A percentile compares a stretch with the other conserved stretches of the same genome.
Evolutionary conservation across 1,284 basidiomycete genomes (phyloP).

Genomic region (Coniophora puteana): DNA sequence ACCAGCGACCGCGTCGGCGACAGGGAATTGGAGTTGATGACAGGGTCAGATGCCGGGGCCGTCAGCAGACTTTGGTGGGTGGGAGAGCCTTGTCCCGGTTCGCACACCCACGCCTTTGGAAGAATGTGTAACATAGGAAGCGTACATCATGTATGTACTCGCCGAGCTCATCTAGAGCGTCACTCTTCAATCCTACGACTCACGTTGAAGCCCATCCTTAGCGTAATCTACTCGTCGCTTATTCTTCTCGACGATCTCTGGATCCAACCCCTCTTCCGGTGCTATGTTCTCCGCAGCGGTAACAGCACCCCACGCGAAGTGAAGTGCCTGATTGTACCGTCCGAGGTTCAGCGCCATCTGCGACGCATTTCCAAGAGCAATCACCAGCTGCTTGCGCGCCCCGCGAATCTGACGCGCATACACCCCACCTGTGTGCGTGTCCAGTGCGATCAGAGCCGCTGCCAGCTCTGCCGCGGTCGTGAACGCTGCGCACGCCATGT

Average conservation of each 20-base stretch:
- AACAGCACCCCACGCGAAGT: conserved; percentile 20
- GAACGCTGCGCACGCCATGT: too few relatives aligned
- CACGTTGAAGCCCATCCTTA: too few relatives aligned
- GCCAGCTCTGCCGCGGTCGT: conserved; percentile 27
- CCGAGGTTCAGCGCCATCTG: conserved; percentile 24
- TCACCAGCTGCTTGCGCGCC: conserved; percentile 22
- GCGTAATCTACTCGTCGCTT: conserved; percentile 17
- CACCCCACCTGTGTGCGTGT: conserved; percentile 17
- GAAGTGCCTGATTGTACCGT: conserved; percentile 19
- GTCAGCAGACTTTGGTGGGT: too few relatives aligned
- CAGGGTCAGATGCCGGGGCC: too few relatives aligned
- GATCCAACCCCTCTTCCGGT: conserved; percentile 10
- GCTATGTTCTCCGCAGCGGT: conserved; percentile 11
- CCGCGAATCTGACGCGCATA: conserved; percentile 16
- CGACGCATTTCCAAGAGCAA: conserved; percentile 28
- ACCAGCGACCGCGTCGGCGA: too few relatives aligned
- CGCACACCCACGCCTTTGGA: too few relatives aligned
- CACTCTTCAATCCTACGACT: too few relatives aligned
- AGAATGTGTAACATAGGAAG: too few relatives aligned
- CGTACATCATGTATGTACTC: too few relatives aligned
- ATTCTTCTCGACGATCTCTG: conserved; percentile 17
- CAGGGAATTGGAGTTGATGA: too few relatives aligned
- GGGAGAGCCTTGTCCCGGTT: too few relatives aligned
- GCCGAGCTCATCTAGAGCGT: too few relatives aligned
- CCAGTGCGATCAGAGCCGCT: conserved; percentile 20